Evolutionary conservation across 495 filamentous ascomycete species (phyloP).

Genomic region (Stereocaulon alpinum): DNA sequence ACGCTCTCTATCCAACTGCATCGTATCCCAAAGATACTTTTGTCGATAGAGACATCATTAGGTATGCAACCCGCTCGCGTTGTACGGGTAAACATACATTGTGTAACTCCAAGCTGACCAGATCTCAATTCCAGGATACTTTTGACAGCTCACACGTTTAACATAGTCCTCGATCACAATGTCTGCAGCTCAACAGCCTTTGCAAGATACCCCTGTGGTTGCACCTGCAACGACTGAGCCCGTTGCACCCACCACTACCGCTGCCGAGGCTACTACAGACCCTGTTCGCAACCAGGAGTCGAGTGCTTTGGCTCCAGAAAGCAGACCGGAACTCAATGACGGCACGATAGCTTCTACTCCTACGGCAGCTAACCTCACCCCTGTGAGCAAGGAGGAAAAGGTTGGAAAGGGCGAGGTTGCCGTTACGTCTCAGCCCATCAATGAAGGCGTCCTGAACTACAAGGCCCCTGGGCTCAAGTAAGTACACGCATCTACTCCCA

Average conservation of each 20-base stretch:
- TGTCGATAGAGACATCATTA: not conserved
- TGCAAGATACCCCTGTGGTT: slow-evolving; percentile 38
- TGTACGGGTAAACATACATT: not conserved
- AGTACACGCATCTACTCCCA: slow-evolving; percentile 29
- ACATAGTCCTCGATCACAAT: slow-evolving; percentile 24
- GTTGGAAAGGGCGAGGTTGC: slow-evolving; percentile 34
- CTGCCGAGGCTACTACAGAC: slow-evolving; percentile 37
- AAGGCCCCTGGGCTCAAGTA: slow-evolving; percentile 91
- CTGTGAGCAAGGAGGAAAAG: slow-evolving; percentile 36
- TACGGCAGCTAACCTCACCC: slow-evolving; percentile 27
- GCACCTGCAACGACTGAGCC: slow-evolving; percentile 34
- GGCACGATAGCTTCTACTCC: slow-evolving; percentile 38
- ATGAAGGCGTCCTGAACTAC: slow-evolving; percentile 71
- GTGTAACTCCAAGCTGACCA: not conserved
- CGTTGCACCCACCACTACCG: slow-evolving; percentile 35
- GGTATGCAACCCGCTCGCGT: too few species aligned
- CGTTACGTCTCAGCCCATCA: slow-evolving; percentile 51
- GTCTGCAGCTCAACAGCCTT: slow-evolving; percentile 42
- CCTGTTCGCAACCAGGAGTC: slow-evolving; percentile 33
- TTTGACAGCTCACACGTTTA: not conserved
- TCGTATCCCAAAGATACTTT: slow-evolving; percentile 8
- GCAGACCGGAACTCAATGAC: slow-evolving; percentile 32
- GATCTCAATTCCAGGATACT: not conserved
- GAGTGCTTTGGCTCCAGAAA: slow-evolving; percentile 25
- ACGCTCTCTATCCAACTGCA: slow-evolving; percentile 10